These are phyloP conservation scores for Herpetomonas samuelpessoai DNA, from an alignment of 208 protist genomes.

Conservation along the genomic window DNA sequence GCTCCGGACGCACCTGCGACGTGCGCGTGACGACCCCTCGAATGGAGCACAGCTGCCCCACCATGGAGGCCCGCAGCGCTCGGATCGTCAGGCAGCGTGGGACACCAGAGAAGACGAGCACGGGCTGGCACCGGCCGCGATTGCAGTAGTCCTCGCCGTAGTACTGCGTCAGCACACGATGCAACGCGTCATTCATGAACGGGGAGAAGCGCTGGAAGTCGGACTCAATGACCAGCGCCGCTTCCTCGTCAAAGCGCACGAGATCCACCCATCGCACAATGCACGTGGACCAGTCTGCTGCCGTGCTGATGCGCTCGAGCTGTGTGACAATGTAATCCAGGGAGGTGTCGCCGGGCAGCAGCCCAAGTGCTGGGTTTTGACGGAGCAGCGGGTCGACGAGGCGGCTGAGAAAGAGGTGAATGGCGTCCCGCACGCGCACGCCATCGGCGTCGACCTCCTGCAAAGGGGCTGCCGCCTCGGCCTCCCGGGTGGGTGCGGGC, in stretches of 20 bases:
- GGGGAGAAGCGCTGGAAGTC: conserved; percentile 81
- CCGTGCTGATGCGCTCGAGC: conserved; percentile 81
- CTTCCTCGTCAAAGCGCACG: conserved; percentile 70
- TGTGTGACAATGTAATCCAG: conserved; percentile 66
- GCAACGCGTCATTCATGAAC: conserved; percentile 68
- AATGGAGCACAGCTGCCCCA: conserved; percentile 95
- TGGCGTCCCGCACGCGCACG: conserved; percentile 63
- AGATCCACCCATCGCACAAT: conserved; percentile 82
- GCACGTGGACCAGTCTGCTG: conserved; percentile 71
- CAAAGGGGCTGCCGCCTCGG: conserved; percentile 34
- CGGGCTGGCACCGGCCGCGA: conserved; percentile 62
- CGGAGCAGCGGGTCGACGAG: conserved; percentile 61
- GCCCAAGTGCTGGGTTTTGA: conserved; percentile 9
- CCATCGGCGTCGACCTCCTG: conserved; percentile 77
- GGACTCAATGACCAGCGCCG: conserved; percentile 63
- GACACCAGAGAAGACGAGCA: conserved; percentile 82
- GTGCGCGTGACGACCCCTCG: conserved; percentile 98
- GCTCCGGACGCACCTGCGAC: conserved; percentile 98
- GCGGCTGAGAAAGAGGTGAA: conserved; percentile 77
- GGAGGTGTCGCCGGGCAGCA: conserved; percentile 11
- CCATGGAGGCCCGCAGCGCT: conserved; percentile 87
- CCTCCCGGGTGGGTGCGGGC: conserved; percentile 23
- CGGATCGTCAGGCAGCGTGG: conserved; percentile 91
- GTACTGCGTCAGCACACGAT: conserved; percentile 79
- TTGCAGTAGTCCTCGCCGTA: conserved; percentile 79